Percentiles rank a stretch among this genome's conserved stretches.
Evolutionary conservation across 2,329 filamentous ascomycete genomes (phyloP).

Genomic region (Ceratocystis huliohia): DNA sequence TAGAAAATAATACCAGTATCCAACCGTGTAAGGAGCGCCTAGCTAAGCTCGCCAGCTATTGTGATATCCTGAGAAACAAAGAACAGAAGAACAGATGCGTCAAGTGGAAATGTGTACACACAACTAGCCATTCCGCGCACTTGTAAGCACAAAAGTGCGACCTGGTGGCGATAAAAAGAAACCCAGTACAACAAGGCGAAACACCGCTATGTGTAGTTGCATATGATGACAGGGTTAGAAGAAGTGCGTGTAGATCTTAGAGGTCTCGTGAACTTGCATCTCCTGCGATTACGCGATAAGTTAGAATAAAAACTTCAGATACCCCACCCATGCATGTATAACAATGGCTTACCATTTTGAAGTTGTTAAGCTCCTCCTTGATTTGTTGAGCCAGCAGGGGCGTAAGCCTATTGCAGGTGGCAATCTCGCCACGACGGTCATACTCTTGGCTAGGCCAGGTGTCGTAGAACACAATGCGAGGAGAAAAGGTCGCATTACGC

Average conservation of each 20-base stretch:
- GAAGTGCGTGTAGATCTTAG: constrained; percentile 99
- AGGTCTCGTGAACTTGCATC: constrained; percentile 98
- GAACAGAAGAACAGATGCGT: constrained; percentile 9
- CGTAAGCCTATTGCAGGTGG: constrained; percentile 93
- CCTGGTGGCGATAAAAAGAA: constrained; percentile 3
- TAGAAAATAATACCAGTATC: constrained; percentile 24
- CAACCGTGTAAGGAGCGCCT: constrained; percentile 14
- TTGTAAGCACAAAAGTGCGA: too few relatives aligned
- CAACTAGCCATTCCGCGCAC: not conserved
- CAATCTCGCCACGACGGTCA: constrained; percentile 87
- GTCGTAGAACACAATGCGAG: constrained; percentile 86
- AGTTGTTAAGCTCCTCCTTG: constrained; percentile 97
- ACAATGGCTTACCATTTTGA: constrained; percentile 77
- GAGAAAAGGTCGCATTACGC: constrained; percentile 66
- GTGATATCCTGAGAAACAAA: not conserved
- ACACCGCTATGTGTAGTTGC: constrained; percentile 21
- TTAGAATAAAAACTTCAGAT: not conserved
- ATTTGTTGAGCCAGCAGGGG: constrained; percentile 97
- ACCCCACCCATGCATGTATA: not conserved
- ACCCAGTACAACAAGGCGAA: not conserved
- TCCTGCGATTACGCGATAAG: constrained; percentile 45
- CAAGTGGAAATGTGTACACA: not conserved
- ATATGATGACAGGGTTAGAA: constrained; percentile 54
- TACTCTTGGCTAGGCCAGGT: constrained; percentile 95
- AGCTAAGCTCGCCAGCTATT: not conserved